These are phyloP conservation scores for Candida tammaniensis DNA, from an alignment of 805 yeast genomes.

Conservation along the genomic window DNA sequence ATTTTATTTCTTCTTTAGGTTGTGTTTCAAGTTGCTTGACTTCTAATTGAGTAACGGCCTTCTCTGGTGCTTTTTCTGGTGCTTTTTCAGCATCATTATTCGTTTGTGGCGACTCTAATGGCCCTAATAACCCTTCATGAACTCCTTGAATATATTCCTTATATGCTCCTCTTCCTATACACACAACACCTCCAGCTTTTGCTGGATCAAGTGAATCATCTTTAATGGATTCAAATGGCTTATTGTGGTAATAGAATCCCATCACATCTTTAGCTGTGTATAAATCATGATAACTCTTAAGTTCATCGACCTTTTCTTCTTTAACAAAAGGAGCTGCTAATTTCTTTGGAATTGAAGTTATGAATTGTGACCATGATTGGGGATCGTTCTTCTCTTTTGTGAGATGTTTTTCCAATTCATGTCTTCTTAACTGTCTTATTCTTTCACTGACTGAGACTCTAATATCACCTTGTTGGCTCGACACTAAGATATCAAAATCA, in stretches of 20 bases:
- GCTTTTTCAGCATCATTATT: too few species aligned
- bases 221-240: slow-evolving; percentile 42
- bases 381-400: slow-evolving; percentile 12
- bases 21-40: too few species aligned
- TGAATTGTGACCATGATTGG: slow-evolving; percentile 27
- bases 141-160: slow-evolving; percentile 89
- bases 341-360: slow-evolving; percentile 16
- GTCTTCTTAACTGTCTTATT: slow-evolving; percentile 66
- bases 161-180: slow-evolving; percentile 93
- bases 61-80: slow-evolving; percentile 7
- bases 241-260: slow-evolving; percentile 50
- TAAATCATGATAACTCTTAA: slow-evolving; percentile 22
- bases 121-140: slow-evolving; percentile 94
- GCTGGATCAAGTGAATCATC: slow-evolving; percentile 41
- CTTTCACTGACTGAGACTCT: slow-evolving; percentile 78
- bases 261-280: slow-evolving; percentile 47
- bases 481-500: slow-evolving; percentile 76
- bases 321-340: slow-evolving; percentile 7
- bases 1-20: too few species aligned
- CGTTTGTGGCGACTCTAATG: slow-evolving; percentile 57
- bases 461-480: slow-evolving; percentile 85
- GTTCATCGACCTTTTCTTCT: slow-evolving; percentile 17
- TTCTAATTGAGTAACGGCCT: too few species aligned
- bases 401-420: slow-evolving; percentile 5
- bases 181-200: slow-evolving; percentile 79